Conservation (phyloP, 2,329 filamentous ascomycete species). For the Penicillium sp. region DNA sequence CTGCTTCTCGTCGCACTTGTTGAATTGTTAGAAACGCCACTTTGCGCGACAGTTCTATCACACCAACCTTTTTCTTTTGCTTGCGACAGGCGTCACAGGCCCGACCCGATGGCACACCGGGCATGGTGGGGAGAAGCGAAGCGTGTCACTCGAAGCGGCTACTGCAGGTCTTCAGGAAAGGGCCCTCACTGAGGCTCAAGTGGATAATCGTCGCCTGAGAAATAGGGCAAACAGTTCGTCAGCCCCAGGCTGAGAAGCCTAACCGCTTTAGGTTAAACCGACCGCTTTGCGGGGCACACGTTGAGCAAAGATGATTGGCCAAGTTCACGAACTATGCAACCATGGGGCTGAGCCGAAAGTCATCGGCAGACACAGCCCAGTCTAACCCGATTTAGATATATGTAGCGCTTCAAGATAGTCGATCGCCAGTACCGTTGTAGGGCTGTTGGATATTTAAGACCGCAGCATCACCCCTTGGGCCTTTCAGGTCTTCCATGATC, state of each 20-base stretch:
- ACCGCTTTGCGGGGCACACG: constrained; percentile 11
- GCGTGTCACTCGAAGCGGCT: constrained; percentile 3
- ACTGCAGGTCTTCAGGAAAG: background rate
- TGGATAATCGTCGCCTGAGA: background rate
- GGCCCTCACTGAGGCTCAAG: too few relatives aligned
- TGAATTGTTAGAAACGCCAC: background rate
- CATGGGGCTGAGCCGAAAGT: background rate
- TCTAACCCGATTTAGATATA: background rate
- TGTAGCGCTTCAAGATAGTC: background rate
- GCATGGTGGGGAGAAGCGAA: constrained; percentile 37
- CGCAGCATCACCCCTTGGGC: background rate
- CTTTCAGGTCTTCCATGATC: background rate
- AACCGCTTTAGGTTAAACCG: constrained; percentile 17
- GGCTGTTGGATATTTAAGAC: constrained; percentile 10
- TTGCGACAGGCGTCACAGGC: constrained; percentile 52
- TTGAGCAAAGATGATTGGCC: constrained; percentile 6
- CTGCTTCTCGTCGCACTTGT: constrained; percentile 47
- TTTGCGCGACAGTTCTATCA: too few relatives aligned
- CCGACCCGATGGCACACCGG: constrained; percentile 51
- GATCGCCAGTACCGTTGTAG: too few relatives aligned
- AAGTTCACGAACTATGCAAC: background rate
- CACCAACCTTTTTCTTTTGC: constrained; percentile 52
- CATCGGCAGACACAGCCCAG: background rate
- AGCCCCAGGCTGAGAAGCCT: background rate
- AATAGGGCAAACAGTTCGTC: too few relatives aligned